Conservation (phyloP, 257 asterid species). For the Ophiorrhiza pumila region DNA sequence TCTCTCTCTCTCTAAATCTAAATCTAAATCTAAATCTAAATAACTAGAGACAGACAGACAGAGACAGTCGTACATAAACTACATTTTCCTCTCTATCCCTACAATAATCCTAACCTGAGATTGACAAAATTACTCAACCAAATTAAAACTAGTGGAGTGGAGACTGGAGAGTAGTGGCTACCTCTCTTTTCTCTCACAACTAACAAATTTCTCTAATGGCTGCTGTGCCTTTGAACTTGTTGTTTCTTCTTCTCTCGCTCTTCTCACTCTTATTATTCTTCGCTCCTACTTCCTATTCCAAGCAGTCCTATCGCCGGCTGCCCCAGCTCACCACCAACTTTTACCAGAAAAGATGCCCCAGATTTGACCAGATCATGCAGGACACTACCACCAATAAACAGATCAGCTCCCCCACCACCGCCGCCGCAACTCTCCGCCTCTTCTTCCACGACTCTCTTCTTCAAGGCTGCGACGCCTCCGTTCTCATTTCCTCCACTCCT, state of each 20-base stretch:
- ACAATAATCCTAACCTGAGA: too few relatives aligned
- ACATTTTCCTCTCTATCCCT: too few relatives aligned
- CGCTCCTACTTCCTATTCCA: constrained; percentile 25
- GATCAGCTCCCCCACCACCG: constrained; percentile 92
- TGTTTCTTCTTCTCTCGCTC: constrained; percentile 34
- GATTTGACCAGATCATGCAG: constrained; percentile 66
- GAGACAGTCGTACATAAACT: too few relatives aligned
- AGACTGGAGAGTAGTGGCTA: too few relatives aligned
- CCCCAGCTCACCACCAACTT: constrained; percentile 37
- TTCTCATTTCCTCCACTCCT: constrained; percentile 76
- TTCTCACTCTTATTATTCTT: neutral
- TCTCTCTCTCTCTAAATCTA: too few relatives aligned
- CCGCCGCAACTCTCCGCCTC: constrained; percentile 91
- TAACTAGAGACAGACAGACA: too few relatives aligned
- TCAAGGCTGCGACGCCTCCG: constrained; percentile 89
- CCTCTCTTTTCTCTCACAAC: too few relatives aligned
- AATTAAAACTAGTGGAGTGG: too few relatives aligned
- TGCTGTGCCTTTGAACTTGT: constrained; percentile 28
- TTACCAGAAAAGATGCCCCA: constrained; percentile 61
- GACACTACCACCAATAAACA: constrained; percentile 77
- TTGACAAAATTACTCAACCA: too few relatives aligned
- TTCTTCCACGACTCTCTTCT: constrained; percentile 92
- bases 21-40: too few relatives aligned
- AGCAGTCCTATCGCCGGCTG: constrained; percentile 14
- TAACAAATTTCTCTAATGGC: constrained; percentile 1